Evolutionary conservation across 1,139 yeast genomes (phyloP), one percentile per base, ranked within the genome.

Genomic region (Pichia sp.): DNA sequence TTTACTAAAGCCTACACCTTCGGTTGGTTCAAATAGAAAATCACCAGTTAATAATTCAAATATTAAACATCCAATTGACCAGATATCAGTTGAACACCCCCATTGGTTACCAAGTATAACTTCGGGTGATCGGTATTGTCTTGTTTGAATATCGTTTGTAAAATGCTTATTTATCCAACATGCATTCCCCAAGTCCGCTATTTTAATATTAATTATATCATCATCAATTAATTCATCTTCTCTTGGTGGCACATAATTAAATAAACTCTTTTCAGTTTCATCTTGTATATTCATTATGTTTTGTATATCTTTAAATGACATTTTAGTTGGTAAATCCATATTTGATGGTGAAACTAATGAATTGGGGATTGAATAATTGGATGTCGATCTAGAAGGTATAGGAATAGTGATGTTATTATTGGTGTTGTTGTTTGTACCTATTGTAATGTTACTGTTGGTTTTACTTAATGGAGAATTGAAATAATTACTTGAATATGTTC

Each of bases 121-220:
- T 63, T 87, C 96, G 0, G 95, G 95, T 1, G 94, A 76, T 35
- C 96, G 69, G 64, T 87, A 87, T 63, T 87, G 95, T 42, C 96
- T 71, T 1, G 96, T 87, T 66, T 87, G 95, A 55, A 87, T 85
- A 60, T 85, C 92, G 63, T 85, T 79, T 18, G 95, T 84, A 65
- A 83, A 85, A 64, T 87, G 95, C 41, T 73, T 74, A 59, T 78
- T 70, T 11, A 76, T 71, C 77, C 84, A 84, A 56, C 95, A 85
- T 0, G 95, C 94, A 62, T 87, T 87, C 23, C 96, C 96, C 48
- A 87, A 72, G 62, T 87, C 96, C 3, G 94, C 95, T 49, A 87
- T 77, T 63, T 86, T 87, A 45, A 80, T 81, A 23, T 72, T 71
- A 44, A 78, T 70, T 22, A 68, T 38, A 50, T 68, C 69, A 43